Evolutionary conservation across 2,329 filamentous ascomycete species (phyloP).

Genomic region (Trichoderma oligosporum): DNA sequence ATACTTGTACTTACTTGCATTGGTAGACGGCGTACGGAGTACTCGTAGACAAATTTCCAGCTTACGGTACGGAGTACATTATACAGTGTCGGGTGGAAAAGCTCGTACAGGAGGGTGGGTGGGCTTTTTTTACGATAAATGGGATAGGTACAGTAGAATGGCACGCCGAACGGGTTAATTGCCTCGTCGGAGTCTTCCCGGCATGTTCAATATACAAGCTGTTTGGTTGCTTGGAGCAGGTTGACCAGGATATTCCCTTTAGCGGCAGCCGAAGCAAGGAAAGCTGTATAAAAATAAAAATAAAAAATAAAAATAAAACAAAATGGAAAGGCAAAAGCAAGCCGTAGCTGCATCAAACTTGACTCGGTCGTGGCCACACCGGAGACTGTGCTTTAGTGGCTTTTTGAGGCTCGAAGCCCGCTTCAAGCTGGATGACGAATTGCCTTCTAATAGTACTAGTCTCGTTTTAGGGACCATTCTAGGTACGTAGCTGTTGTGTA

Average conservation of each 20-base stretch:
- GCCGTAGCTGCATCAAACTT: neutral
- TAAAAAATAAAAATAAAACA: neutral
- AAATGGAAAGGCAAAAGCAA: neutral
- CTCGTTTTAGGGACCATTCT: neutral
- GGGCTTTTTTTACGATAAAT: neutral
- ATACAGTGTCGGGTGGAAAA: constrained; percentile 1
- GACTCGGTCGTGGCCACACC: neutral
- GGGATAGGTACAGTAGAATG: neutral
- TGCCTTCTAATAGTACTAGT: too few species aligned
- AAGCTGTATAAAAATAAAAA: neutral
- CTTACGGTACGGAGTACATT: neutral
- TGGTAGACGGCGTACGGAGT: too few species aligned
- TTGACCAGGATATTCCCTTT: constrained; percentile 9
- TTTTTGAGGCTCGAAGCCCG: constrained; percentile 3
- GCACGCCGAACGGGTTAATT: constrained; percentile 18
- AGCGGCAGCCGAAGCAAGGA: neutral
- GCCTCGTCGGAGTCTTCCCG: constrained; percentile 19
- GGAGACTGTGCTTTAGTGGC: neutral
- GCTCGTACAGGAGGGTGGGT: constrained; percentile 13
- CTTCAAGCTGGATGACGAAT: neutral
- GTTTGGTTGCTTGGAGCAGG: neutral
- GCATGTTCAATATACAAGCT: constrained; percentile 1
- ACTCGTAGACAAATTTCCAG: neutral
- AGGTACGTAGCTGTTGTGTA: neutral
- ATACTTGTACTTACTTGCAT: too few species aligned